phyloP scores from a whole-genome alignment of 371 early-diverging fungal species.

The Haplosporangium sp. region DNA sequence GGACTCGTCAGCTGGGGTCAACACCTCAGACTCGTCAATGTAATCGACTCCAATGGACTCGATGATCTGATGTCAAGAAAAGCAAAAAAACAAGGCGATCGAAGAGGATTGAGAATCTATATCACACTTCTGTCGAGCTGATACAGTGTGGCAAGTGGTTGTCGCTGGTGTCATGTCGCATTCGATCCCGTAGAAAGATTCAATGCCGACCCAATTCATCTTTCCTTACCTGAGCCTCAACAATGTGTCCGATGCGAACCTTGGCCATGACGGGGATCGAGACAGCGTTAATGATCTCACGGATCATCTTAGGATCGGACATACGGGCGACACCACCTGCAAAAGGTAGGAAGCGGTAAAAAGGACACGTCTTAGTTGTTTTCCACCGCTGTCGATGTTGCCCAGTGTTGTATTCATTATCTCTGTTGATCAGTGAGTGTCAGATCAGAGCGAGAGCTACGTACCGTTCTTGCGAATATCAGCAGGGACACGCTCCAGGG shows the following conservation, averaged over 20 bases:
- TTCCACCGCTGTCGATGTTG: no score
- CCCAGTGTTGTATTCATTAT: no score
- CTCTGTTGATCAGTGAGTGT: no score
- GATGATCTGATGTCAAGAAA: constrained; percentile 81
- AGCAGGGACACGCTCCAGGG: constrained; percentile 97
- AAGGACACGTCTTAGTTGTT: no score
- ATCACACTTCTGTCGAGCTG: no score
- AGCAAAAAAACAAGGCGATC: no score
- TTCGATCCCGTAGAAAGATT: no score
- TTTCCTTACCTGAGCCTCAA: constrained; percentile 82
- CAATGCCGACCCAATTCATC: no score
- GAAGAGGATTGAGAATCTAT: no score
- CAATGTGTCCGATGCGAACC: constrained; percentile 98
- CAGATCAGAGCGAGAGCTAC: no score
- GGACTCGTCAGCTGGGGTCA: constrained; percentile 94
- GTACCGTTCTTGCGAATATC: constrained; percentile 96
- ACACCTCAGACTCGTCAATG: constrained; percentile 97
- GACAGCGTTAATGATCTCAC: constrained; percentile 93
- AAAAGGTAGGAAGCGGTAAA: neutral
- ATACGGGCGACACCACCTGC: constrained; percentile 97
- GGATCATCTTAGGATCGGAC: constrained; percentile 98
- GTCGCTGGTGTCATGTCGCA: no score
- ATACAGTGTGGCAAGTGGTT: no score
- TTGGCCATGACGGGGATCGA: constrained; percentile 99
- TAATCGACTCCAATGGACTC: constrained; percentile 93